phyloP scores from a whole-genome alignment of 768 basidiomycete species.

The Mycena rebaudengoi region DNA sequence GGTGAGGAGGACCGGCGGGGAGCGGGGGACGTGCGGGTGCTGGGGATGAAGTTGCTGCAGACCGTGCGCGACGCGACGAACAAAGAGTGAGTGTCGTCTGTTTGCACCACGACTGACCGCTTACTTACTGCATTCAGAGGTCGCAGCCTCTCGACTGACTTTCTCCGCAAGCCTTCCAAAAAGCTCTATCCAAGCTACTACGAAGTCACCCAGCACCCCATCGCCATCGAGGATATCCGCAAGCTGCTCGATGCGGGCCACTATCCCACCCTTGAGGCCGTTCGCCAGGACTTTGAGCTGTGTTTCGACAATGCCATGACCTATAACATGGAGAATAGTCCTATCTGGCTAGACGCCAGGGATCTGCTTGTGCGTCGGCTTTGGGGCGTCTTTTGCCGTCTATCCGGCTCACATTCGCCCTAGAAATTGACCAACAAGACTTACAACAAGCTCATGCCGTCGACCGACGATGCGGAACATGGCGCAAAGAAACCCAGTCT shows the following conservation, averaged over 20 bases:
- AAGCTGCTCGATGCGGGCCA: slow-evolving; percentile 66
- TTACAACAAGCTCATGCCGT: slow-evolving; percentile 55
- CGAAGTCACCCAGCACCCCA: slow-evolving; percentile 76
- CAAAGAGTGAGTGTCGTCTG: slow-evolving; percentile 79
- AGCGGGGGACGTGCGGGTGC: slow-evolving; percentile 61
- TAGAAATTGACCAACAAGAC: slow-evolving; percentile 63
- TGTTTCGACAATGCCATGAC: slow-evolving; percentile 84
- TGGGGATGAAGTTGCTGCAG: slow-evolving; percentile 78
- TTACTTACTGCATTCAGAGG: slow-evolving; percentile 56
- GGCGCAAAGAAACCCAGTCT: slow-evolving; percentile 65
- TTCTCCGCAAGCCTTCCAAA: slow-evolving; percentile 75
- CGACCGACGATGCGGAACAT: slow-evolving; percentile 48
- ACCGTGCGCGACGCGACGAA: slow-evolving; percentile 83
- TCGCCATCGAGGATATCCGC: slow-evolving; percentile 91
- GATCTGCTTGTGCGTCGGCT: slow-evolving; percentile 71
- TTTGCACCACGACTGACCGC: slow-evolving; percentile 32
- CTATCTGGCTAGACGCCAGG: slow-evolving; percentile 85
- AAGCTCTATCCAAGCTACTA: slow-evolving; percentile 90
- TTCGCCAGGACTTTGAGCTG: slow-evolving; percentile 76
- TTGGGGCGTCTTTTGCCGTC: not conserved
- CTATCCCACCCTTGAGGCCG: slow-evolving; percentile 71
- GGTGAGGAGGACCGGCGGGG: slow-evolving; percentile 32
- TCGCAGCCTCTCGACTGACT: slow-evolving; percentile 67
- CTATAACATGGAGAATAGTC: slow-evolving; percentile 84
- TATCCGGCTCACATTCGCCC: not conserved